Evolutionary conservation across 192 early-diverging fungal genomes (phyloP), one percentile per base, ranked within the genome.

Genomic region (Coemansia furcata): DNA sequence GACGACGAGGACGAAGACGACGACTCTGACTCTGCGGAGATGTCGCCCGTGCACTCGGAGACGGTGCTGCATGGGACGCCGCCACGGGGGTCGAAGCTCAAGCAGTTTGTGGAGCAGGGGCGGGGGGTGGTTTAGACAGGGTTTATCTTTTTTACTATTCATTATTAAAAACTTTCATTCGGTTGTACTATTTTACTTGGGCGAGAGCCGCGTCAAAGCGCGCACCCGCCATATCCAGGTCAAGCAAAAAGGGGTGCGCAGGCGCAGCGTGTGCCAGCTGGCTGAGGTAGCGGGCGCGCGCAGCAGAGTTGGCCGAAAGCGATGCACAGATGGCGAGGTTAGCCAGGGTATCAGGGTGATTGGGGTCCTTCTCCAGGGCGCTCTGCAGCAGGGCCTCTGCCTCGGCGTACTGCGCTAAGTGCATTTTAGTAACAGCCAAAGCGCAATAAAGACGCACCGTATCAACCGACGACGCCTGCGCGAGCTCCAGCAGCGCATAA

Each of bases 401-500:
- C 71, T 98, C 94, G 2, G 86, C 86, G 72, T 91, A 92, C 69
- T 89, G 86, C 2, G 87, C 91, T 60, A 91, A 66, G 21, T 92
- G 89, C 76, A 99, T 86, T 42, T 92, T 88, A 64, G 86, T 87
- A 7, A 94, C 90, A 2, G 97, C 97, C 75, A 91, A 89, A 0
- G 92, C 86, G 19, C 86, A 88, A 14, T 96, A 71, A 23, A 98
- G 82, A 65, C 91, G 88, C 23, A 89, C 79, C 0, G 93, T 95
- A 4, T 84, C 73, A 38, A 90, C 87, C 32, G 88, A 84, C 1
- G 93, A 89, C 0, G 77, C 84, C 63, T 92, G 91, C 6, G 90
- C 93, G 54, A 99, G 87, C 73, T 98, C 97, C 69, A 98, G 94
- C 65, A 93, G 97, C 33, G 95, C 92, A 84, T 96, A 98, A 63